Base-by-base conservation (phyloP, 1,139 yeast genomes). In the Barnettozyma hawaiiensis region DNA sequence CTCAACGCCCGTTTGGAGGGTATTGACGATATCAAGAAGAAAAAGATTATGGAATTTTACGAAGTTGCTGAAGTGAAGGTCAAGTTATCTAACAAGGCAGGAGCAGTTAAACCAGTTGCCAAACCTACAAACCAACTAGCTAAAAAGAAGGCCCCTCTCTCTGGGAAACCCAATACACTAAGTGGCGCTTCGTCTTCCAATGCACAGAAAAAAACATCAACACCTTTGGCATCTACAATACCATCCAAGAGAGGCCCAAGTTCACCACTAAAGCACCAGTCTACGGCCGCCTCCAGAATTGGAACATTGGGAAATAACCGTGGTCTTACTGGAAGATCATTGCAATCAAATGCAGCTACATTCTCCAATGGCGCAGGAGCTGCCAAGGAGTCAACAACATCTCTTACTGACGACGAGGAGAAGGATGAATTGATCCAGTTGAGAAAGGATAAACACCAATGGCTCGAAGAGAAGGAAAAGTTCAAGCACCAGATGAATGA, bases 1-100 rank as follows among this genome's bases (percentile, higher is more conserved):
- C 65, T 89, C 52, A 76, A 67, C 38, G 68, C 73, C 9, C 73
- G 70, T 43, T 61, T 89, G 47, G 90, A 81, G 23, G 74, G 75
- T 28, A 69, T 90, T 35, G 97, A 90, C 55, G 90, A 83, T 39
- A 75, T 81, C 52, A 75, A 85, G 55, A 66, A 69, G 54, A 80
- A 76, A 59, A 87, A 86, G 56, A 84, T 92, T 24, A 66, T 66
- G 40, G 83, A 80, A 37, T 76, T 73, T 47, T 76, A 59, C 52
- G 81, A 77, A 43, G 61, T 65, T 3, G 87, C 80, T 0, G 70
- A 70, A 28, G 87, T 85, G 1, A 71, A 69, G 40, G 70, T 75
- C 24, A 63, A 60, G 46, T 46, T 46, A 6, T 16, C 52, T 1
- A 42, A 46, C 44, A 51, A 51, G 37, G 29, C 47, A 42, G 4